phyloP scores from a whole-genome alignment of 108 stramenopile genomes.

The Cyclostephanos invisitatus region DNA sequence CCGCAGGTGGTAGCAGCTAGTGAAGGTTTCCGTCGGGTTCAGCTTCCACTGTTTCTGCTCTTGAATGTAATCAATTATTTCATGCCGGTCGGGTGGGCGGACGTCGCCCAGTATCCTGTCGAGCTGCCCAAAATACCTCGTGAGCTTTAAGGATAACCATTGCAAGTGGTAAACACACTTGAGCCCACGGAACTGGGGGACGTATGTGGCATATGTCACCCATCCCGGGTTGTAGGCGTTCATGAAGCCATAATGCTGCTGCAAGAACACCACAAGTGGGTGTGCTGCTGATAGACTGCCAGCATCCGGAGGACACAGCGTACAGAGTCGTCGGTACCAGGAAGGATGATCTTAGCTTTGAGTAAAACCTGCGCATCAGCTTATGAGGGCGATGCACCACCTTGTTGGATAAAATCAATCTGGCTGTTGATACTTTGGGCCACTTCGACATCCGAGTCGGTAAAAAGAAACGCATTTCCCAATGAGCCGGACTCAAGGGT shows the following conservation, averaged over 20 bases:
- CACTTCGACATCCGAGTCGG: background rate
- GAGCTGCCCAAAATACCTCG: no score
- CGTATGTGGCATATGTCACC: no score
- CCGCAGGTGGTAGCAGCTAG: background rate
- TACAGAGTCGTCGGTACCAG: background rate
- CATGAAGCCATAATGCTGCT: no score
- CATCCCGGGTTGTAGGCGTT: no score
- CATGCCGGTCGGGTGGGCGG: background rate
- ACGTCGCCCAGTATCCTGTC: no score
- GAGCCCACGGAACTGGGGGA: no score
- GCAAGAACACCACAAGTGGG: background rate
- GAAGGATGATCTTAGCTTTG: background rate
- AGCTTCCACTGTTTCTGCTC: background rate
- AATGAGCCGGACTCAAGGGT: conserved; percentile 9
- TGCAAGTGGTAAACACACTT: no score
- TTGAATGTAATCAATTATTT: background rate
- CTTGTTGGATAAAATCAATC: background rate
- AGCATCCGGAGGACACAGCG: background rate
- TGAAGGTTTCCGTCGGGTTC: background rate
- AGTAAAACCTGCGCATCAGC: background rate
- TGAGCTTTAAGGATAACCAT: no score
- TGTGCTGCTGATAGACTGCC: background rate
- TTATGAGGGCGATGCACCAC: background rate
- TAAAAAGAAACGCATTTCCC: background rate
- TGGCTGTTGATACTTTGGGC: background rate